Conservation (phyloP, 2,329 filamentous ascomycete species). For the Bipolaris victoriae region DNA sequence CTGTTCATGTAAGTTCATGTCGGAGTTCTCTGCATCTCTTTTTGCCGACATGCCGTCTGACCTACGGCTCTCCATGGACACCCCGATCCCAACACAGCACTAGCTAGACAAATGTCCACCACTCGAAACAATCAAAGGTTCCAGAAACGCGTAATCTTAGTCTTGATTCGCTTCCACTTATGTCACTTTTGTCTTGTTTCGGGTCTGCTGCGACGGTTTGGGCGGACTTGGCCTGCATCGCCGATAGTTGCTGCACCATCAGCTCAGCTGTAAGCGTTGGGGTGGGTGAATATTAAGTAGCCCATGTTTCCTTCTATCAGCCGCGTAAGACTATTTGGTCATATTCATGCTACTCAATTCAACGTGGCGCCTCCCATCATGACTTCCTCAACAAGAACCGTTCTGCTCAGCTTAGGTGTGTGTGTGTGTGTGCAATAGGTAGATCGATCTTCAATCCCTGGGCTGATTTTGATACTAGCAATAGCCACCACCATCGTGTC, state of each 20-base stretch:
- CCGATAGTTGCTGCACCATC: conserved; percentile 5
- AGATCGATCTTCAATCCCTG: not conserved
- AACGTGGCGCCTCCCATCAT: conserved; percentile 14
- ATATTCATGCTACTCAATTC: not conserved
- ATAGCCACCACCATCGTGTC: conserved; percentile 20
- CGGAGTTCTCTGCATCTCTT: conserved; percentile 26
- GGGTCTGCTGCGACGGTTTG: conserved; percentile 10
- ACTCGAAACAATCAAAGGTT: conserved; percentile 25
- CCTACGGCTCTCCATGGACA: conserved; percentile 40
- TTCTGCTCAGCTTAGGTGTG: conserved; percentile 24
- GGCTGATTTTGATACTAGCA: conserved; percentile 13
- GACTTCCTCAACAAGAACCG: conserved; percentile 10
- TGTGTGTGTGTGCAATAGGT: not conserved
- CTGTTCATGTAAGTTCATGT: conserved; percentile 3
- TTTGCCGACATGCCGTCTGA: conserved; percentile 31
- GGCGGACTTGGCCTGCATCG: conserved; percentile 18
- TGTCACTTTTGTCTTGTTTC: conserved; percentile 25
- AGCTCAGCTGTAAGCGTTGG: conserved; percentile 4
- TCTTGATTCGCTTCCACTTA: conserved; percentile 14
- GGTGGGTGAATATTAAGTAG: conserved; percentile 14
- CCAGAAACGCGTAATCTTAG: conserved; percentile 35
- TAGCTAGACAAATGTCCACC: conserved; percentile 19
- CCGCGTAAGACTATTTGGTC: not conserved
- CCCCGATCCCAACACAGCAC: conserved; percentile 17
- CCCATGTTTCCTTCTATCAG: not conserved